Evolutionary conservation across 140 eudicot genomes (phyloP), one percentile per base, ranked within the genome.

Genomic region (Senecio squalidus): DNA sequence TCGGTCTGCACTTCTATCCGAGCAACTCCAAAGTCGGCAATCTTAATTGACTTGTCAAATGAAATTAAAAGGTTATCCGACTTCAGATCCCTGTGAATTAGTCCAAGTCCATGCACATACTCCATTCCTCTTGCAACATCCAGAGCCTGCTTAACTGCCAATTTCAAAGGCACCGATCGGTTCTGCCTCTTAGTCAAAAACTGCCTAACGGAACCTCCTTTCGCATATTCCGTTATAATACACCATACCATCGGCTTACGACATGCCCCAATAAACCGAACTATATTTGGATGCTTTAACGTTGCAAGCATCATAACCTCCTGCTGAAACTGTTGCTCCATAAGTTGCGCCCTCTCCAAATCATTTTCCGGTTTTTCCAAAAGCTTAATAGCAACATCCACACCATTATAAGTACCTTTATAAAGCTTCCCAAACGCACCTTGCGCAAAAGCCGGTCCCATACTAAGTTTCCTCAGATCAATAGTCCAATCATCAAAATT

Each of bases 201-300:
- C 76, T 89, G 97, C 31, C 97, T 80, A 16, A 89, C 97, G 9
- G 97, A 89, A 47, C 97, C 97, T 6, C 97, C 97, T 64, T 85
- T 89, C 0, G 97, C 97, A 73, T 89, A 89, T 51, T 89, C 97
- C 0, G 97, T 89, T 27, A 89, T 77, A 24, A 89, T 89, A 69
- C 97, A 89, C 97, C 97, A 89, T 5, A 89, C 97, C 97, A 89
- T 85, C 22, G 97, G 97, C 48, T 89, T 89, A 18, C 95, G 88
- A 41, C 97, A 89, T 5, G 80, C 97, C 17, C 97, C 97, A 66
- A 89, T 82, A 49, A 89, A 89, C 20, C 97, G 76, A 40, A 89
- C 97, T 17, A 89, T 89, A 64, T 89, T 89, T 3, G 93, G 86
- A 68, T 89, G 97, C 71, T 71, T 85, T 70, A 89, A 68, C 30